Conservation (phyloP, 2,329 filamentous ascomycete species). For the Aspergillus ruber region DNA sequence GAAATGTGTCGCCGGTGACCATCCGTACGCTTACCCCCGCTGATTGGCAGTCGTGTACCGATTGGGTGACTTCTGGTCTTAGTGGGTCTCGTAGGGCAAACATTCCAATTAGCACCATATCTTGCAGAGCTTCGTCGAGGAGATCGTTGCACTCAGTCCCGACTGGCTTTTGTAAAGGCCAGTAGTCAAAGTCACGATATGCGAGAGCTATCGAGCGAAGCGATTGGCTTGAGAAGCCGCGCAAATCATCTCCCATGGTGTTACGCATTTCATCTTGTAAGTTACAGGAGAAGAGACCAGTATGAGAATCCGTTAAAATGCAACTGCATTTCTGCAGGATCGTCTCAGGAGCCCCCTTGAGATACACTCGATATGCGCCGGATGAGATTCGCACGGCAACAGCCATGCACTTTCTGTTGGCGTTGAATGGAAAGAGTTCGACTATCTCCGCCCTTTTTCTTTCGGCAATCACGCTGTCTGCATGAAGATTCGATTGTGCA, state of each 20-base stretch:
- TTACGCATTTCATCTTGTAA: slow-evolving; percentile 55
- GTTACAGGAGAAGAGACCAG: slow-evolving; percentile 51
- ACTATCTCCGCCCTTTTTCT: slow-evolving; percentile 55
- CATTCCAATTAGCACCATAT: slow-evolving; percentile 63
- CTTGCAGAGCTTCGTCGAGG: slow-evolving; percentile 61
- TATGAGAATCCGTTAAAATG: slow-evolving; percentile 53
- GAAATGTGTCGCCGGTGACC: slow-evolving; percentile 77
- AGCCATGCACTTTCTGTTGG: slow-evolving; percentile 63
- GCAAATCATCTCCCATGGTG: slow-evolving; percentile 70
- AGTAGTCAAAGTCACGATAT: slow-evolving; percentile 76
- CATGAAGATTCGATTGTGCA: slow-evolving; percentile 58
- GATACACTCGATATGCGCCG: slow-evolving; percentile 51
- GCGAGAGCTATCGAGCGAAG: slow-evolving; percentile 78
- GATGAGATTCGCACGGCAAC: slow-evolving; percentile 53
- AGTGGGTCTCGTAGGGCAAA: slow-evolving; percentile 79
- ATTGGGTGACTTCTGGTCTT: slow-evolving; percentile 65
- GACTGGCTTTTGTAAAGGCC: slow-evolving; percentile 64
- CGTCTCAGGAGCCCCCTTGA: slow-evolving; percentile 50
- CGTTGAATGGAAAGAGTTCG: slow-evolving; percentile 54
- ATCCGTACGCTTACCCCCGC: slow-evolving; percentile 76
- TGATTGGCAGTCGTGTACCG: slow-evolving; percentile 65
- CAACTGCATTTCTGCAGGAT: slow-evolving; percentile 40
- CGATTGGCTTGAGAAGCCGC: slow-evolving; percentile 42
- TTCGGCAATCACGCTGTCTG: slow-evolving; percentile 56
- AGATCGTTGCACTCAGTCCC: slow-evolving; percentile 55